Conservation (phyloP, 2,329 filamentous ascomycete species). For the Cladophialophora carrionii region DNA sequence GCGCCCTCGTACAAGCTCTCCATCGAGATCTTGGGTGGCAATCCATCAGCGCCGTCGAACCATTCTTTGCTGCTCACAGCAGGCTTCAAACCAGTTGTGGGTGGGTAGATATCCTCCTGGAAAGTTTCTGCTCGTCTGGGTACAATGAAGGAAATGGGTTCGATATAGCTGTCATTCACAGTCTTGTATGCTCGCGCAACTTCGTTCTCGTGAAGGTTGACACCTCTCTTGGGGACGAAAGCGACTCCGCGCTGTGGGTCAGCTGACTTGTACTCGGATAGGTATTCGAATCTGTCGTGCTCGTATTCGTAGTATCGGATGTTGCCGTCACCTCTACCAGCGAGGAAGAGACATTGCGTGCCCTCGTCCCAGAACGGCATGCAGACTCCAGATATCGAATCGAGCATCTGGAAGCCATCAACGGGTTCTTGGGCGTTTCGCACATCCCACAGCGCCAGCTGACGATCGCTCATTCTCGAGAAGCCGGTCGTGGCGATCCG, state of each 20-base stretch:
- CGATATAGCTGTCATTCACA: slow-evolving; percentile 89
- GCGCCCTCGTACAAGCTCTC: slow-evolving; percentile 88
- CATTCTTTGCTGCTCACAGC: slow-evolving; percentile 81
- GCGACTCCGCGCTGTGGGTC: slow-evolving; percentile 94
- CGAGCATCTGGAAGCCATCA: slow-evolving; percentile 84
- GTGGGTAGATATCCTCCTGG: slow-evolving; percentile 96
- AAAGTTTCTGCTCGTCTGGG: slow-evolving; percentile 91
- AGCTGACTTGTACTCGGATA: slow-evolving; percentile 95
- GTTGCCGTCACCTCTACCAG: slow-evolving; percentile 97
- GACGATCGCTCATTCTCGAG: slow-evolving; percentile 96
- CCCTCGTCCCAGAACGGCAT: slow-evolving; percentile 99
- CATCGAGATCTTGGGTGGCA: slow-evolving; percentile 90
- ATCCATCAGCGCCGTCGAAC: slow-evolving; percentile 79
- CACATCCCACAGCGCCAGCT: slow-evolving; percentile 93
- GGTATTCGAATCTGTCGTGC: slow-evolving; percentile 97
- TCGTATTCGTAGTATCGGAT: slow-evolving; percentile 99
- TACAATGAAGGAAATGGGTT: slow-evolving; percentile 96
- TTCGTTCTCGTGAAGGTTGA: slow-evolving; percentile 97
- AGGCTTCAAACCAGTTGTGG: slow-evolving; percentile 76
- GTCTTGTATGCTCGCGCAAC: slow-evolving; percentile 97
- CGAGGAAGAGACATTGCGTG: slow-evolving; percentile 91
- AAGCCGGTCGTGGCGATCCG: slow-evolving; percentile 95
- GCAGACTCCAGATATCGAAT: slow-evolving; percentile 95
- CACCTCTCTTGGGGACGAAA: slow-evolving; percentile 90
- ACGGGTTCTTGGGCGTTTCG: slow-evolving; percentile 78